phyloP scores from a whole-genome alignment of 83 land plant genomes.

The Thuja plicata region DNA sequence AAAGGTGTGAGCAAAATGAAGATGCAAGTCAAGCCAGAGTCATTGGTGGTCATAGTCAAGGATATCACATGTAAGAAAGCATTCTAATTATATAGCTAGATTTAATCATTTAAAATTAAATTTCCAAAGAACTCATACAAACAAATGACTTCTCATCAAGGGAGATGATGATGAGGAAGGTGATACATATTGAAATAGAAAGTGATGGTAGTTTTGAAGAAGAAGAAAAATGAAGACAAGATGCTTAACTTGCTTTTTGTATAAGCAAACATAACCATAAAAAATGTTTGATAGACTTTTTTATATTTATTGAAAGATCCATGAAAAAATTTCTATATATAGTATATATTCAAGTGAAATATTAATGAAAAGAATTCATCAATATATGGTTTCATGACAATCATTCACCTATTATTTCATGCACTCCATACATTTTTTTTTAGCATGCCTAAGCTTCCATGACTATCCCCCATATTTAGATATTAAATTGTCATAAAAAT shows the following conservation, averaged over 20 bases:
- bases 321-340: neutral
- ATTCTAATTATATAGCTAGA: neutral
- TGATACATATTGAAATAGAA: neutral
- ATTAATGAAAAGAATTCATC: neutral
- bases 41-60: neutral
- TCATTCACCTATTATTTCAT: too few relatives aligned
- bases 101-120: neutral
- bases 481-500: too few relatives aligned
- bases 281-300: neutral
- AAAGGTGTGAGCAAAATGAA: neutral
- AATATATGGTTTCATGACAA: neutral
- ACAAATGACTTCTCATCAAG: neutral
- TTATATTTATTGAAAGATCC: neutral
- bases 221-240: neutral
- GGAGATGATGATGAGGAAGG: neutral
- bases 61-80: neutral
- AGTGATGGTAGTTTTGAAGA: neutral
- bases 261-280: neutral
- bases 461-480: too few relatives aligned
- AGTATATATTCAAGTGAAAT: neutral
- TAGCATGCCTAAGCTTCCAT: too few relatives aligned
- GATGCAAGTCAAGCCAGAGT: neutral
- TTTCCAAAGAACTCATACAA: neutral
- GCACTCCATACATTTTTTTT: too few relatives aligned
- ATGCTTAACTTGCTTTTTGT: neutral